These are phyloP conservation scores for Malassezia vespertilionis DNA, from an alignment of 1,284 basidiomycete species.

Conservation along the genomic window DNA sequence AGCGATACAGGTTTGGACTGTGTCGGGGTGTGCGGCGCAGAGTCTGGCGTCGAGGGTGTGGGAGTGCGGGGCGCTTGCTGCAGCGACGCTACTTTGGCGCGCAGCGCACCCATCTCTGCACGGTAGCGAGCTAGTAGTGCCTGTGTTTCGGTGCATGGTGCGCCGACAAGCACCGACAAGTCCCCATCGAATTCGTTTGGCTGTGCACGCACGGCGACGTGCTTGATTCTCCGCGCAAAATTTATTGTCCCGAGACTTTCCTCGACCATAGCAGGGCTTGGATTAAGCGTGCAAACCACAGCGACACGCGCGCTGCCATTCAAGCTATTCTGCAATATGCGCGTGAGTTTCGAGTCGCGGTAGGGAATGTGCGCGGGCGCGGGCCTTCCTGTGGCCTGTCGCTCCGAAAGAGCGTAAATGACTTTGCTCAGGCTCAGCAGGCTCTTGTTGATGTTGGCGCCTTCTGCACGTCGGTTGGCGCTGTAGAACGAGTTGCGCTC, in stretches of 20 bases:
- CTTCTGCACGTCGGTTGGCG: conserved; percentile 30
- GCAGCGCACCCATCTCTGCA: conserved; percentile 31
- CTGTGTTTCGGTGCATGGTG: conserved; percentile 29
- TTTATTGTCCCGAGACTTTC: conserved; percentile 73
- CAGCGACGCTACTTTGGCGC: conserved; percentile 27
- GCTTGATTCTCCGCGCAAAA: conserved; percentile 80
- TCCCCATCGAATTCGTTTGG: conserved; percentile 66
- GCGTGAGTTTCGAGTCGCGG: conserved; percentile 83
- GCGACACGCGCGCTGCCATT: conserved; percentile 89
- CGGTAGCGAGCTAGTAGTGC: conserved; percentile 36
- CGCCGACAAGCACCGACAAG: conserved; percentile 9
- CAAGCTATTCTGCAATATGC: conserved; percentile 85
- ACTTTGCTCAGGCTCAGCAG: conserved; percentile 45
- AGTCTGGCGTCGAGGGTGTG: not conserved
- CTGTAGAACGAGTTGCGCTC: conserved; percentile 60
- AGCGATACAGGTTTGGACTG: conserved; percentile 7
- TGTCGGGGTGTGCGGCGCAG: not conserved
- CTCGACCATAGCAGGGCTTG: conserved; percentile 52
- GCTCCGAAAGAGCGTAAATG: conserved; percentile 41
- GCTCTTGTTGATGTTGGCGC: conserved; percentile 55
- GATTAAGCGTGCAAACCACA: conserved; percentile 76
- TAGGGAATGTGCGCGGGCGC: conserved; percentile 64
- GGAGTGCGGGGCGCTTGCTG: conserved; percentile 8
- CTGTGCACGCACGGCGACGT: conserved; percentile 66
- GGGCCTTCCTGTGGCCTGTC: not conserved